Conservation (phyloP, 148 eudicot genomes). For the Rhododendron henanense region DNA sequence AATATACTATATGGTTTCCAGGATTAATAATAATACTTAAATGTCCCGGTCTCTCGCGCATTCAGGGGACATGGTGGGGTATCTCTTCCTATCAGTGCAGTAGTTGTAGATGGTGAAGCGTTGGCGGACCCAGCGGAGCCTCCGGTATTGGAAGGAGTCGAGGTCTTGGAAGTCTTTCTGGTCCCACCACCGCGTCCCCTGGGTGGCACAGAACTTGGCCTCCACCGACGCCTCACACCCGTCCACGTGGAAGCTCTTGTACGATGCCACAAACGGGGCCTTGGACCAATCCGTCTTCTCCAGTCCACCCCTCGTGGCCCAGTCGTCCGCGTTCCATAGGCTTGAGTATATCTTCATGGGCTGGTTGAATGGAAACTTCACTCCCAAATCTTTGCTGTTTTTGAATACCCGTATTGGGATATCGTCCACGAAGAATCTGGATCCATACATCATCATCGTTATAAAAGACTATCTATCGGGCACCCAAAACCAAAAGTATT, state of each 20-base stretch:
- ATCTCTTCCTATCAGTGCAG: constrained; percentile 19
- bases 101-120: constrained; percentile 27
- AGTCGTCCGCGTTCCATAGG: constrained; percentile 34
- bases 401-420: constrained; percentile 26
- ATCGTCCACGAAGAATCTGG: constrained; percentile 28
- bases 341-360: constrained; percentile 33
- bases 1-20: neutral
- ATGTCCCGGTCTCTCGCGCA: constrained; percentile 26
- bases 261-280: constrained; percentile 29
- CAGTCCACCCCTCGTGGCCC: constrained; percentile 34
- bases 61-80: constrained; percentile 19
- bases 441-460: neutral
- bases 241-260: constrained; percentile 21
- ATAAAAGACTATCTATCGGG: neutral
- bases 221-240: constrained; percentile 29
- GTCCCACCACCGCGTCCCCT: constrained; percentile 30
- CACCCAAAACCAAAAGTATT: neutral
- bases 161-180: constrained; percentile 29
- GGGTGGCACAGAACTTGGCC: constrained; percentile 25
- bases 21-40: neutral
- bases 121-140: constrained; percentile 24
- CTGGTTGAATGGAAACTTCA: constrained; percentile 24
- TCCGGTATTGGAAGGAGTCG: constrained; percentile 19
- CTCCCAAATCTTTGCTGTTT: constrained; percentile 28
- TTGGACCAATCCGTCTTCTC: constrained; percentile 32